Evolutionary conservation across 768 basidiomycete species (phyloP).

Genomic region (Chiua virens): DNA sequence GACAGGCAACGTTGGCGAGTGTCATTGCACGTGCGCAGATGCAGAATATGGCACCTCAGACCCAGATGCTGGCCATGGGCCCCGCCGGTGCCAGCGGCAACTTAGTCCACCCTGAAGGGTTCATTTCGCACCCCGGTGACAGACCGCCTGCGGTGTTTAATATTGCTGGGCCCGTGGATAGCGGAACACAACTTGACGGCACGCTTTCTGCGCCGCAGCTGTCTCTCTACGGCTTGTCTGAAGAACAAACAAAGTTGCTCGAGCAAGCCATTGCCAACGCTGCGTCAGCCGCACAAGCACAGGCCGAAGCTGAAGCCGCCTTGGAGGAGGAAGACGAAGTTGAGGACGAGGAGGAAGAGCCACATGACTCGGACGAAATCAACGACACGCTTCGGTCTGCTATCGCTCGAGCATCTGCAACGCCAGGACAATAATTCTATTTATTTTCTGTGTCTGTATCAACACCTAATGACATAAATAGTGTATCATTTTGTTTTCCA

Average conservation of each 20-base stretch:
- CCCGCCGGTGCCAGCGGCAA: background rate
- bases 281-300: conserved; percentile 71
- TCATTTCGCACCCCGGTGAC: conserved; percentile 4
- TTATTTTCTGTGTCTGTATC: conserved; percentile 24
- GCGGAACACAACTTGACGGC: conserved; percentile 6
- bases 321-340: conserved; percentile 67
- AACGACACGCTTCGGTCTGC: conserved; percentile 16
- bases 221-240: conserved; percentile 70
- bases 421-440: conserved; percentile 17
- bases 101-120: conserved; percentile 13
- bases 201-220: conserved; percentile 39
- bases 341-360: conserved; percentile 41
- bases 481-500: conserved; percentile 17
- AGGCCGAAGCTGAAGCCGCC: conserved; percentile 77
- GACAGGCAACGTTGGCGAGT: conserved; percentile 69
- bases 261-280: conserved; percentile 76
- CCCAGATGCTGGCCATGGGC: conserved; percentile 9
- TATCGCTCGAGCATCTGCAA: conserved; percentile 2
- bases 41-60: conserved; percentile 37
- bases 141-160: conserved; percentile 5
- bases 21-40: conserved; percentile 71
- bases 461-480: conserved; percentile 24
- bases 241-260: conserved; percentile 66
- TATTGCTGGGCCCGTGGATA: conserved; percentile 3
- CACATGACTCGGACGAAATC: conserved; percentile 12